Evolutionary conservation across 345 rosid genomes (phyloP).

Genomic region (Raphanus sativus): DNA sequence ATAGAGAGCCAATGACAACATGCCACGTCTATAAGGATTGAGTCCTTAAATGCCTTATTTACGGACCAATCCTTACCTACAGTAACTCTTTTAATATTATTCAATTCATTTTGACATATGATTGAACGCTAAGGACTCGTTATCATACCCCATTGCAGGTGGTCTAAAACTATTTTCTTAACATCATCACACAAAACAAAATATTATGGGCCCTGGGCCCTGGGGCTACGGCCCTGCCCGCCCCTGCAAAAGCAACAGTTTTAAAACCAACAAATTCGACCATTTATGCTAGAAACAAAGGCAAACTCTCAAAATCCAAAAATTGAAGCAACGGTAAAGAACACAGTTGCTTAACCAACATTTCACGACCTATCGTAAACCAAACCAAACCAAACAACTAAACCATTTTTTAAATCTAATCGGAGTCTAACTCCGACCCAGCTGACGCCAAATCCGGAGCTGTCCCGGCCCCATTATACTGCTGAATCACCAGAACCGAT

Average conservation of each 20-base stretch:
- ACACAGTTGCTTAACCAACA: background rate
- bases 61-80: too few species aligned
- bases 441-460: conserved; percentile 34
- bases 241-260: background rate
- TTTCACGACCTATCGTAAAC: conserved; percentile 13
- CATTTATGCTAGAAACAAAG: background rate
- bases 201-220: too few species aligned
- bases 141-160: too few species aligned
- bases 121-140: too few species aligned
- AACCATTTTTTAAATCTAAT: background rate
- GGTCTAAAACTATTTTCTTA: too few species aligned
- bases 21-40: too few species aligned
- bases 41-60: too few species aligned
- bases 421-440: conserved; percentile 30
- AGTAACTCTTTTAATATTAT: too few species aligned
- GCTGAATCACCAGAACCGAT: conserved; percentile 58
- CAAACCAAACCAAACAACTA: background rate
- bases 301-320: conserved; percentile 1
- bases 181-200: too few species aligned
- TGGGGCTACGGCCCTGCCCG: too few species aligned
- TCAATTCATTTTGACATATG: too few species aligned
- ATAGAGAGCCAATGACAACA: too few species aligned
- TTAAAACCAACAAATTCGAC: background rate
- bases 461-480: conserved; percentile 30
- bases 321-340: background rate